Evolutionary conservation across 768 basidiomycete genomes (phyloP).

Genomic region (Leccinum uliginosum): DNA sequence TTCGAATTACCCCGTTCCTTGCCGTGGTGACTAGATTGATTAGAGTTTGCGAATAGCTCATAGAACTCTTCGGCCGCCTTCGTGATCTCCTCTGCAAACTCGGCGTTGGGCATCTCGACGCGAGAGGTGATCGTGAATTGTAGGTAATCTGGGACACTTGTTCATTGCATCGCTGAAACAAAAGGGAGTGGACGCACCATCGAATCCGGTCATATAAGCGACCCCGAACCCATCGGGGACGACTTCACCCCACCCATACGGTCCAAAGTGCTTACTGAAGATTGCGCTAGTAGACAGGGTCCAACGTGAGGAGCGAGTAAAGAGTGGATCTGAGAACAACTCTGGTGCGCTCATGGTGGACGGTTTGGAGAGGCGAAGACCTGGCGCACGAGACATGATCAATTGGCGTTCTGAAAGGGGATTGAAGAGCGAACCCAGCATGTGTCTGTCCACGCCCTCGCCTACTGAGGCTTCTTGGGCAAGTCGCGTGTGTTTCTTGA

Average conservation of each 20-base stretch:
- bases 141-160: constrained; percentile 53
- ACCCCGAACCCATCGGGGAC: constrained; percentile 94
- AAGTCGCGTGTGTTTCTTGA: constrained; percentile 58
- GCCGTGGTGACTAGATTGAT: background rate
- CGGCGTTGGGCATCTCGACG: constrained; percentile 74
- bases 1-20: constrained; percentile 9
- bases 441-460: constrained; percentile 81
- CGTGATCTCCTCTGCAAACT: constrained; percentile 67
- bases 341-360: constrained; percentile 62
- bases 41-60: constrained; percentile 41
- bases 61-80: constrained; percentile 67
- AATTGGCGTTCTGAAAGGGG: background rate
- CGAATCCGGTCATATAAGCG: constrained; percentile 89
- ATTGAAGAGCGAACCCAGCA: constrained; percentile 57
- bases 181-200: constrained; percentile 43
- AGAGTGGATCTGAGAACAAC: constrained; percentile 74
- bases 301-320: constrained; percentile 73
- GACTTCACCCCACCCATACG: constrained; percentile 95
- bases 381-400: constrained; percentile 32
- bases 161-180: background rate
- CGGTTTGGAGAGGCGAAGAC: constrained; percentile 64
- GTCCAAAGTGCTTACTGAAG: constrained; percentile 77
- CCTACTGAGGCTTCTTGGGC: constrained; percentile 64
- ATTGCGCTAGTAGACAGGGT: constrained; percentile 86
- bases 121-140: constrained; percentile 88